Percentiles rank a stretch among this genome's conserved stretches.
Evolutionary conservation across 352 stramenopile species (phyloP).

Genomic region (Peronospora belbahrii): DNA sequence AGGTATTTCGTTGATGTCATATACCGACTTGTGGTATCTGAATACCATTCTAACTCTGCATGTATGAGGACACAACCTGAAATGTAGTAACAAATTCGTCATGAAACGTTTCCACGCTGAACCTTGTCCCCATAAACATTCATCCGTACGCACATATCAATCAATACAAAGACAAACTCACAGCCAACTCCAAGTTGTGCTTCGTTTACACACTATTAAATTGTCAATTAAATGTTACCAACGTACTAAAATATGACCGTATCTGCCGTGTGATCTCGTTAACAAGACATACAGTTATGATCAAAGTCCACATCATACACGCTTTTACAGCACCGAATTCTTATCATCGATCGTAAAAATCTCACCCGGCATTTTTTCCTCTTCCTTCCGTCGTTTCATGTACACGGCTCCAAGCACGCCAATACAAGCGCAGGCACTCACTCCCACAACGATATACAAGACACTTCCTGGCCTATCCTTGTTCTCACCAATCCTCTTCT

Average conservation of each 20-base stretch:
- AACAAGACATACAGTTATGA: not conserved
- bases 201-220: slow-evolving; percentile 32
- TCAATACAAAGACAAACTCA: not conserved
- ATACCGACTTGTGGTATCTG: too few species aligned
- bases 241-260: slow-evolving; percentile 31
- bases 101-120: too few species aligned
- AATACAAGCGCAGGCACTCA: slow-evolving; percentile 39
- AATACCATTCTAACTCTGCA: too few species aligned
- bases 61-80: too few species aligned
- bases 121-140: too few species aligned
- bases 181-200: slow-evolving; percentile 15
- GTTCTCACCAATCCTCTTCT: too few species aligned
- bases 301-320: slow-evolving; percentile 2
- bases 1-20: too few species aligned
- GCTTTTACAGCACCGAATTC: slow-evolving; percentile 65
- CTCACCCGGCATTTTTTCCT: slow-evolving; percentile 41
- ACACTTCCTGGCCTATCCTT: too few species aligned
- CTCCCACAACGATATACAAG: slow-evolving; percentile 21
- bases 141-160: not conserved
- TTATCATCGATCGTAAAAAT: slow-evolving; percentile 78
- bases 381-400: slow-evolving; percentile 44
- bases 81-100: too few species aligned
- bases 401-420: slow-evolving; percentile 43
- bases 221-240: slow-evolving; percentile 30
- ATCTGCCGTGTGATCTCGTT: not conserved